Percentiles rank a stretch among this genome's conserved stretches.
phyloP scores from a whole-genome alignment of 352 stramenopile species.

The Pythium grandisporangium region DNA sequence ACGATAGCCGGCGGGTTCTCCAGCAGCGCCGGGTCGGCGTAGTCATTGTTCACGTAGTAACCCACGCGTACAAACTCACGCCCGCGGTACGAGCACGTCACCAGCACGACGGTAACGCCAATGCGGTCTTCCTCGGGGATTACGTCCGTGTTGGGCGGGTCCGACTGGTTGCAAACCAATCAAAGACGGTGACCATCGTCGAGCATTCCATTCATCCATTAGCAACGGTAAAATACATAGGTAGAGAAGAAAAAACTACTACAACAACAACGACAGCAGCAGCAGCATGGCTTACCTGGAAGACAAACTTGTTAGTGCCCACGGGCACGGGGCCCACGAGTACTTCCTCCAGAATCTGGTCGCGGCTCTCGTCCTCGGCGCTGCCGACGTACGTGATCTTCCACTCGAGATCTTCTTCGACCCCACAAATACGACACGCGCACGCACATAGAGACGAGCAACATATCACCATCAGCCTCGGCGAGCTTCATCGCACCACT shows the following conservation, averaged over 20 bases:
- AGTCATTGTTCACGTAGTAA: slow-evolving; percentile 99
- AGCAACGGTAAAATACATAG: too few relatives aligned
- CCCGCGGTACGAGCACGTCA: slow-evolving; percentile 97
- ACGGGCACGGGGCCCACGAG: slow-evolving; percentile 97
- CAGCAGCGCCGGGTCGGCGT: slow-evolving; percentile 84
- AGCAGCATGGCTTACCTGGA: slow-evolving; percentile 40
- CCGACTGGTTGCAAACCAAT: too few relatives aligned
- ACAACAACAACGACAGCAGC: not conserved
- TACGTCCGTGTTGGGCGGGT: slow-evolving; percentile 86
- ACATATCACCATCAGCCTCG: not conserved
- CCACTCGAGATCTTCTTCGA: slow-evolving; percentile 99
- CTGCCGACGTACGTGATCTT: slow-evolving; percentile 99
- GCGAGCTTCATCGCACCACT: too few relatives aligned
- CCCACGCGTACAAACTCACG: slow-evolving; percentile 95
- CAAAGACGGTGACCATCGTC: too few relatives aligned
- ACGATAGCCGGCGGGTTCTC: slow-evolving; percentile 74
- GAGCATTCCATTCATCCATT: too few relatives aligned
- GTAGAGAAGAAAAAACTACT: not conserved
- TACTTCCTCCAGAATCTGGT: slow-evolving; percentile 98
- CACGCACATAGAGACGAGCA: too few relatives aligned
- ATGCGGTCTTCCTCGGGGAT: slow-evolving; percentile 96
- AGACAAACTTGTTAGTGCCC: slow-evolving; percentile 98
- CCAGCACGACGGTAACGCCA: slow-evolving; percentile 97
- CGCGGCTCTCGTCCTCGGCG: slow-evolving; percentile 91
- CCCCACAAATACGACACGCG: too few relatives aligned